Base-by-base conservation (phyloP, 352 stramenopile species). In the Globisporangium viniferum region DNA sequence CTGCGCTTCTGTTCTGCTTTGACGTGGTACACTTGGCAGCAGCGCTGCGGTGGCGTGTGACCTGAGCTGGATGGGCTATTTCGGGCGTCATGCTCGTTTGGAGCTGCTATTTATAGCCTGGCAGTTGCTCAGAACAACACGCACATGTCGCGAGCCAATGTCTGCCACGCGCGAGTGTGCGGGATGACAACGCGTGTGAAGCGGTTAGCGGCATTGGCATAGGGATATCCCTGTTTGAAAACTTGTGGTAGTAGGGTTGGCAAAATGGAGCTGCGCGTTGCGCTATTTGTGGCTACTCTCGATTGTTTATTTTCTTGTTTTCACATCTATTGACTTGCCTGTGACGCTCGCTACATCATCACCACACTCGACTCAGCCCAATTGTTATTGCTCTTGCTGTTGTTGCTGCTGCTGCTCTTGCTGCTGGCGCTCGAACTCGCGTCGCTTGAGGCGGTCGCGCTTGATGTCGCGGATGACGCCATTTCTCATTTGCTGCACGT, bases 391-490 rank as follows among this genome's bases (percentile, higher is more conserved):
- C 44, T 33, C 31, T 33, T 33, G 31, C 31, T 33, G 2, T 64
- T 68, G 68, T 10, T 73, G 61, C 29, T 82, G 66, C 10, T 41
- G 36, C 36, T 41, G 36, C 22, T 80, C 20, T 54, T 73, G 67
- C n/a, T 76, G 61, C 48, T 80, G 69, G 27, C 84, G 69, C 73
- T 79, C 62, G 9, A 85, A 74, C 64, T 84, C 76, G 18, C 72
- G 75, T 55, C 71, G 79, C 69, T 82, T 86, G 53, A 85, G 60
- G 12, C 86, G 82, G 60, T 91, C 84, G 22, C 86, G 82, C 66
- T 84, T 88, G 65, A 94, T 94, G 71, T 94, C 86, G 63, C 88
- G 88, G 60, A 92, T 90, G 55, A 94, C 86, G 5, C 86, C 86
- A 22, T 84, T 81, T 29, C 84, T 81, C 86, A 94, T 94, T 41